Evolutionary conservation across 2,329 filamentous ascomycete genomes (phyloP).

Genomic region (Apiospora saccharicola): DNA sequence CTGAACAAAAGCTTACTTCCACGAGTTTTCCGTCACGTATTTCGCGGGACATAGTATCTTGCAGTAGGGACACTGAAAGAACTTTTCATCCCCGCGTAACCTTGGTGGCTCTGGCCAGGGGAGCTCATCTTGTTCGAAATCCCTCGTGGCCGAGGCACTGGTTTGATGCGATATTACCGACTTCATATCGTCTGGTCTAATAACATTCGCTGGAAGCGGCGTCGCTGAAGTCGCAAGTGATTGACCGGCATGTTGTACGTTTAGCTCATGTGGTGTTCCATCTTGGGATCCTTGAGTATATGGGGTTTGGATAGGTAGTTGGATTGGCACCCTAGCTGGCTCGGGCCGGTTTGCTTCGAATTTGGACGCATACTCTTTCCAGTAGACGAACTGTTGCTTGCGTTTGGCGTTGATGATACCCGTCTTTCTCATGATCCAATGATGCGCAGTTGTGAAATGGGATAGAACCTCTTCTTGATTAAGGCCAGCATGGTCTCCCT

Average conservation of each 20-base stretch:
- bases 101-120: background rate
- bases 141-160: background rate
- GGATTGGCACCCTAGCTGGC: background rate
- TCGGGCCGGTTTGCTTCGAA: background rate
- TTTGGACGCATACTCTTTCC: background rate
- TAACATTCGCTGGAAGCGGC: background rate
- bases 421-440: background rate
- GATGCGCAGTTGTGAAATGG: background rate
- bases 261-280: background rate
- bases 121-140: background rate
- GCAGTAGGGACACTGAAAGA: constrained; percentile 31
- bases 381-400: background rate
- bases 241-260: background rate
- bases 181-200: background rate
- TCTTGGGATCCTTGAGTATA: background rate
- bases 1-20: background rate
- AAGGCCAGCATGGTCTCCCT: no score
- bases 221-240: background rate
- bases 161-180: background rate
- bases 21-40: constrained; percentile 23
- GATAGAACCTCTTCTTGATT: no score
- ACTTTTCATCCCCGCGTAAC: constrained; percentile 1
- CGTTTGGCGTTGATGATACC: background rate
- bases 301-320: no score
- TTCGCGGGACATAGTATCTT: constrained; percentile 29